phyloP scores from a whole-genome alignment of 2,329 filamentous ascomycete species.

The Exophiala sideris region DNA sequence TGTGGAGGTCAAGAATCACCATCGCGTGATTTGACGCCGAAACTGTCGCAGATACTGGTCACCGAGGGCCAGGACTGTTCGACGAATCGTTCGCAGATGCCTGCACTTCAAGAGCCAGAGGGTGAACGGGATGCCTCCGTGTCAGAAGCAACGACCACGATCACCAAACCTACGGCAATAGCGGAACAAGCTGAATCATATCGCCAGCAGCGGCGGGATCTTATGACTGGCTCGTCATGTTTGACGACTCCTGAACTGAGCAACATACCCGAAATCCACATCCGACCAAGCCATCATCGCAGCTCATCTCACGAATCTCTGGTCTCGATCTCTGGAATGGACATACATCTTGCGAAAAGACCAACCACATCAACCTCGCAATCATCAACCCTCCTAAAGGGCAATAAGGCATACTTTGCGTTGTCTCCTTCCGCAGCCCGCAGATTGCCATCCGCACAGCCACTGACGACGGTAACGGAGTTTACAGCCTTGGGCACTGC shows the following conservation, averaged over 20 bases:
- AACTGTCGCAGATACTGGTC: conserved; percentile 21
- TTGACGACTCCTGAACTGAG: background rate
- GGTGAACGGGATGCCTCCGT: background rate
- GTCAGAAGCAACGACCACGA: background rate
- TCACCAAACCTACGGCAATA: background rate
- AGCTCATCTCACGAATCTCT: conserved; percentile 81
- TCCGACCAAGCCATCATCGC: conserved; percentile 51
- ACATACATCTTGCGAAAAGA: conserved; percentile 78
- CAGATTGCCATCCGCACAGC: conserved; percentile 44
- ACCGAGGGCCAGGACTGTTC: background rate
- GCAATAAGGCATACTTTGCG: conserved; percentile 27
- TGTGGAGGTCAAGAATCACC: background rate
- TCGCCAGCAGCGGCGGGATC: background rate
- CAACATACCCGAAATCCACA: conserved; percentile 3
- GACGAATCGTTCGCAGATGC: conserved; percentile 2
- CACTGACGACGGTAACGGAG: conserved; percentile 51
- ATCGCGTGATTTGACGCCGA: conserved; percentile 21
- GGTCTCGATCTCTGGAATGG: conserved; percentile 79
- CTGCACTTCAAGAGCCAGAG: background rate
- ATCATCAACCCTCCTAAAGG: conserved; percentile 16
- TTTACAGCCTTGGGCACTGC: conserved; percentile 52
- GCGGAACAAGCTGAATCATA: background rate
- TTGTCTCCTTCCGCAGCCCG: conserved; percentile 29
- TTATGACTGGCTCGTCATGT: background rate
- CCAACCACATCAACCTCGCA: conserved; percentile 68